Evolutionary conservation across 2,329 filamentous ascomycete species (phyloP).

Genomic region (Helicocarpus griseus): DNA sequence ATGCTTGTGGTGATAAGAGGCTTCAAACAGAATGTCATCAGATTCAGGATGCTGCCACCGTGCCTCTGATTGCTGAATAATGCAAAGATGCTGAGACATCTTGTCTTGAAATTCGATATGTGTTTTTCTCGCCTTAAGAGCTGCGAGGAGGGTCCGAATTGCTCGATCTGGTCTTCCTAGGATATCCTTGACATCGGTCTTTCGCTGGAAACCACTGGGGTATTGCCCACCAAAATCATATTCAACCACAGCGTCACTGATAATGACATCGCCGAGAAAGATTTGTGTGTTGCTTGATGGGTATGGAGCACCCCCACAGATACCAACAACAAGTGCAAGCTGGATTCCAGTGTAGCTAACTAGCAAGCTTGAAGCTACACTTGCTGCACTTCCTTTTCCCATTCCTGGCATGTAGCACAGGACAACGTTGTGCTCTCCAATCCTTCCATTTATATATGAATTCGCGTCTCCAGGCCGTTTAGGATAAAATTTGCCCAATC

Average conservation of each 20-base stretch:
- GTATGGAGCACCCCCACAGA: slow-evolving; percentile 31
- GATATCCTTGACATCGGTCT: background rate
- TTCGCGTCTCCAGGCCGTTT: slow-evolving; percentile 22
- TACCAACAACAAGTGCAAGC: slow-evolving; percentile 29
- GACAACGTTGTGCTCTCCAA: slow-evolving; percentile 22
- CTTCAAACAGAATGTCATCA: background rate
- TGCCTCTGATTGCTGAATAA: background rate
- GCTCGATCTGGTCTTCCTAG: slow-evolving; percentile 13
- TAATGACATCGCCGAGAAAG: slow-evolving; percentile 23
- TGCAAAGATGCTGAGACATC: background rate
- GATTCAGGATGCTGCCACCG: background rate
- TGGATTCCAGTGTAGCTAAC: slow-evolving; percentile 25
- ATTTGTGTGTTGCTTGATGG: background rate
- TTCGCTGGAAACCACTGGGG: slow-evolving; percentile 13
- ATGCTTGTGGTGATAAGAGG: background rate
- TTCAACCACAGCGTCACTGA: slow-evolving; percentile 17
- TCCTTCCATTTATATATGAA: slow-evolving; percentile 19
- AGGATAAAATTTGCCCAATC: slow-evolving; percentile 12
- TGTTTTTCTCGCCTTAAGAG: background rate
- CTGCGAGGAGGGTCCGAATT: slow-evolving; percentile 13
- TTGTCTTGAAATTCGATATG: background rate
- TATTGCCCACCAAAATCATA: slow-evolving; percentile 20
- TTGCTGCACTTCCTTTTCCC: slow-evolving; percentile 18
- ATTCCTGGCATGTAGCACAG: slow-evolving; percentile 21
- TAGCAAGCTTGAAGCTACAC: slow-evolving; percentile 21